phyloP scores from a whole-genome alignment of 2,329 filamentous ascomycete genomes.

The Fusarium praegraminearum region DNA sequence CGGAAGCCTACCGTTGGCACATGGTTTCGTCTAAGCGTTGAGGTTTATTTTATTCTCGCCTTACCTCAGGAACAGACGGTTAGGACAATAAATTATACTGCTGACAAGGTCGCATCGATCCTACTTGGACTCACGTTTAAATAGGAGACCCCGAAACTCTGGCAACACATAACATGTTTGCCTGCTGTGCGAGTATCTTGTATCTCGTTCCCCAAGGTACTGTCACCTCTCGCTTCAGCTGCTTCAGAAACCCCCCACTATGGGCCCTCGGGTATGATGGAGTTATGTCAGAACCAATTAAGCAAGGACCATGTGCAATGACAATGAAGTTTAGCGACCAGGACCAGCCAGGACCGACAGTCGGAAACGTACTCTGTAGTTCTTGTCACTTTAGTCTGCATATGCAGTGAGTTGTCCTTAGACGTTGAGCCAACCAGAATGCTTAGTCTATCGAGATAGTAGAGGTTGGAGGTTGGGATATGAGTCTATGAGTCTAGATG shows the following conservation, averaged over 20 bases:
- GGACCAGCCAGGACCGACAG: not conserved
- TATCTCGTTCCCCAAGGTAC: conserved; percentile 30
- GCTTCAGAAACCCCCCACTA: conserved; percentile 24
- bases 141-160: conserved; percentile 23
- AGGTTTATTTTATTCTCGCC: conserved; percentile 4
- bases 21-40: conserved; percentile 15
- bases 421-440: conserved; percentile 13
- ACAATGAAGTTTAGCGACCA: conserved; percentile 24
- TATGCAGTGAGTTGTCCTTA: conserved; percentile 32
- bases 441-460: not conserved
- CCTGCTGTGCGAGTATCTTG: conserved; percentile 25
- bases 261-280: conserved; percentile 16
- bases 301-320: conserved; percentile 41
- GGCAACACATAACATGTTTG: conserved; percentile 4
- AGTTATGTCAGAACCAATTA: conserved; percentile 37
- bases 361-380: conserved; percentile 2
- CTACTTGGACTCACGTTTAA: not conserved
- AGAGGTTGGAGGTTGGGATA: conserved; percentile 19
- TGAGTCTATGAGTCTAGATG: not conserved
- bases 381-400: conserved; percentile 15
- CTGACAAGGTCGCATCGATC: conserved; percentile 30
- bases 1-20: conserved; percentile 30
- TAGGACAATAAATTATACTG: conserved; percentile 12
- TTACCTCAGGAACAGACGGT: not conserved
- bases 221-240: conserved; percentile 26